Conservation (phyloP, 108 stramenopile species). For the Seminavis robusta region DNA sequence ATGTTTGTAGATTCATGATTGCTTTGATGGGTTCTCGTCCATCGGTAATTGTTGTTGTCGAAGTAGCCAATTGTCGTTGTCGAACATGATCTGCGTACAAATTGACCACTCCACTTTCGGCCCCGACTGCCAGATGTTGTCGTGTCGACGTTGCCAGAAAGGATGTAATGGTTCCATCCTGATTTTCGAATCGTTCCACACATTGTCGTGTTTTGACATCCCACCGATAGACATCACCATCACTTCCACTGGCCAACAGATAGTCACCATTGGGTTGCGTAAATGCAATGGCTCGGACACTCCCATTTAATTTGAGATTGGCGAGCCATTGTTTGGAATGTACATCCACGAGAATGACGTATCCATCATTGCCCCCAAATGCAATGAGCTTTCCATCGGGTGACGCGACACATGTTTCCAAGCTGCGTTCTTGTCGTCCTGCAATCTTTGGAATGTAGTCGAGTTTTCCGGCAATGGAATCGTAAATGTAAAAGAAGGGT, state of each 20-base stretch:
- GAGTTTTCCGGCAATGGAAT: constrained; percentile 78
- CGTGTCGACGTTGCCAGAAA: constrained; percentile 60
- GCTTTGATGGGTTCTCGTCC: constrained; percentile 70
- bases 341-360: constrained; percentile 81
- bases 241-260: constrained; percentile 88
- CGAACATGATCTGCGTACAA: constrained; percentile 47
- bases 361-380: constrained; percentile 93
- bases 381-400: constrained; percentile 82
- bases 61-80: neutral
- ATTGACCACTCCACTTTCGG: constrained; percentile 95
- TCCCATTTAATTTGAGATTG: constrained; percentile 91
- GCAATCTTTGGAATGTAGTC: constrained; percentile 60
- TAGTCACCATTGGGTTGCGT: constrained; percentile 71
- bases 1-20: constrained; percentile 93
- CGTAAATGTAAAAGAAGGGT: constrained; percentile 90
- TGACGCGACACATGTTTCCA: constrained; percentile 82
- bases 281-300: constrained; percentile 81
- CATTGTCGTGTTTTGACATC: constrained; percentile 80
- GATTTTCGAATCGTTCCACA: constrained; percentile 83
- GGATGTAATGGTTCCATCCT: constrained; percentile 88
- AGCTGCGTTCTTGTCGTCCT: constrained; percentile 77
- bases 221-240: constrained; percentile 94
- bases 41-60: neutral
- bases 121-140: constrained; percentile 81
- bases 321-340: constrained; percentile 82